phyloP scores from a whole-genome alignment of 2,329 filamentous ascomycete genomes.

The Calonectria hawksworthii region DNA sequence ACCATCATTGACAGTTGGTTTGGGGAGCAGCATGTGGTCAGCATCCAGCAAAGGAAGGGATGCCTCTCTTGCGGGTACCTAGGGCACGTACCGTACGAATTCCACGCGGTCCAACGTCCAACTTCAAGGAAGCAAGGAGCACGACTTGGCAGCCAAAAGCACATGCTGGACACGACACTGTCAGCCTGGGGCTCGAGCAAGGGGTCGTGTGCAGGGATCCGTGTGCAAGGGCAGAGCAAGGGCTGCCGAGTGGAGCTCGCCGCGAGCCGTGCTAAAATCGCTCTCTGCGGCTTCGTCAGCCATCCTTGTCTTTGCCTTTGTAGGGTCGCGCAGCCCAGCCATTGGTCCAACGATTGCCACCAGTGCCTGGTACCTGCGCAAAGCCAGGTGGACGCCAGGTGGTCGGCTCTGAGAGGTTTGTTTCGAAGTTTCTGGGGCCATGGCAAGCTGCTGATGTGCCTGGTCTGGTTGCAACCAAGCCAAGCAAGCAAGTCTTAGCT shows the following conservation, averaged over 20 bases:
- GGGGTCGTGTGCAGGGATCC: slow-evolving; percentile 17
- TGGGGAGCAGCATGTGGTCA: neutral
- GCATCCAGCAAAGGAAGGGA: slow-evolving; percentile 12
- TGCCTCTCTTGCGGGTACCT: slow-evolving; percentile 17
- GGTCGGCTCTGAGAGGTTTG: slow-evolving; percentile 55
- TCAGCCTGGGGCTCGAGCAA: slow-evolving; percentile 36
- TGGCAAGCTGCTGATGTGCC: slow-evolving; percentile 12
- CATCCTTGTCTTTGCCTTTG: slow-evolving; percentile 30
- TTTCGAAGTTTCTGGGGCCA: slow-evolving; percentile 35
- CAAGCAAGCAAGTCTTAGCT: neutral
- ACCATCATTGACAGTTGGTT: neutral
- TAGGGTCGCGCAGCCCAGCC: slow-evolving; percentile 19
- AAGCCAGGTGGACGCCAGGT: slow-evolving; percentile 58
- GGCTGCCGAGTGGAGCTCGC: slow-evolving; percentile 30
- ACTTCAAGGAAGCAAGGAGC: slow-evolving; percentile 17
- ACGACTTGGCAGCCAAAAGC: slow-evolving; percentile 22
- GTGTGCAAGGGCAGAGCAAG: slow-evolving; percentile 25
- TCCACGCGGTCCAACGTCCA: slow-evolving; percentile 4
- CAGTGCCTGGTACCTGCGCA: slow-evolving; percentile 59
- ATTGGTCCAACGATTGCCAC: slow-evolving; percentile 50
- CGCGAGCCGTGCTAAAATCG: slow-evolving; percentile 36
- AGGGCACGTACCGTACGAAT: slow-evolving; percentile 35
- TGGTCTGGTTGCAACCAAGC: slow-evolving; percentile 6
- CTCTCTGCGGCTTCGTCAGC: slow-evolving; percentile 46
- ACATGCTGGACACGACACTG: slow-evolving; percentile 37